These are phyloP conservation scores for Beauveria australis DNA, from an alignment of 2,329 filamentous ascomycete genomes.

Conservation along the genomic window DNA sequence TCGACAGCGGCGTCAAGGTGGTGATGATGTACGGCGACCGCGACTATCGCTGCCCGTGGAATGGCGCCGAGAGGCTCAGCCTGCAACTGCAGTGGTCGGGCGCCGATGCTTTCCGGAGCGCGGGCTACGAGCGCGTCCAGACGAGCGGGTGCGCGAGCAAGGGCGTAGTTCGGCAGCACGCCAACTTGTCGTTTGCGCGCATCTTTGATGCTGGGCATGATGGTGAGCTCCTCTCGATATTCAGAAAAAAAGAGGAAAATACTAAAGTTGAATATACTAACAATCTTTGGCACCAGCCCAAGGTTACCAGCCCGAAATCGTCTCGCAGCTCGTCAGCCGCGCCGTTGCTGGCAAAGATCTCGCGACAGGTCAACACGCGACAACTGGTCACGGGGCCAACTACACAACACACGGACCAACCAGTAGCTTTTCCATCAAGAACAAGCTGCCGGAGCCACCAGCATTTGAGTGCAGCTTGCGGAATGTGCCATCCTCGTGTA, in stretches of 20 bases:
- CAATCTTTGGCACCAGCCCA: not conserved
- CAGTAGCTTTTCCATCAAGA: slow-evolving; percentile 43
- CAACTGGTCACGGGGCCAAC: slow-evolving; percentile 25
- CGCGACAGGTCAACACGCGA: slow-evolving; percentile 41
- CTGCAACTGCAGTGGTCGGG: slow-evolving; percentile 46
- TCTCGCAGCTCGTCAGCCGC: slow-evolving; percentile 47
- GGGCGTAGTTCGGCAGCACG: slow-evolving; percentile 66
- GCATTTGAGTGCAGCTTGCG: slow-evolving; percentile 51
- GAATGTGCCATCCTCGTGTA: slow-evolving; percentile 35
- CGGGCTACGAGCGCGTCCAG: slow-evolving; percentile 62
- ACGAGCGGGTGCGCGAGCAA: slow-evolving; percentile 57
- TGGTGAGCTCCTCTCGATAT: slow-evolving; percentile 24
- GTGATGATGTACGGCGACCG: slow-evolving; percentile 59
- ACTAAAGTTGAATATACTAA: not conserved
- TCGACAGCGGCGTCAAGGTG: slow-evolving; percentile 55
- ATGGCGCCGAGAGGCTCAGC: slow-evolving; percentile 62
- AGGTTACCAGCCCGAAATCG: slow-evolving; percentile 47
- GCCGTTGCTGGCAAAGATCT: slow-evolving; percentile 45
- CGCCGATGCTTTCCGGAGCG: slow-evolving; percentile 42
- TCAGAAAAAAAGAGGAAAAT: not conserved
- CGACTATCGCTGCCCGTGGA: slow-evolving; percentile 53
- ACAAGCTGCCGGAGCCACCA: slow-evolving; percentile 36
- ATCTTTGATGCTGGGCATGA: slow-evolving; percentile 57
- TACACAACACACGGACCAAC: slow-evolving; percentile 32
- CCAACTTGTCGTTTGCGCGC: slow-evolving; percentile 58